Evolutionary conservation across 2,329 filamentous ascomycete species (phyloP), one percentile per base, ranked within the genome.

Genomic region (Aspergillus viridinutans): DNA sequence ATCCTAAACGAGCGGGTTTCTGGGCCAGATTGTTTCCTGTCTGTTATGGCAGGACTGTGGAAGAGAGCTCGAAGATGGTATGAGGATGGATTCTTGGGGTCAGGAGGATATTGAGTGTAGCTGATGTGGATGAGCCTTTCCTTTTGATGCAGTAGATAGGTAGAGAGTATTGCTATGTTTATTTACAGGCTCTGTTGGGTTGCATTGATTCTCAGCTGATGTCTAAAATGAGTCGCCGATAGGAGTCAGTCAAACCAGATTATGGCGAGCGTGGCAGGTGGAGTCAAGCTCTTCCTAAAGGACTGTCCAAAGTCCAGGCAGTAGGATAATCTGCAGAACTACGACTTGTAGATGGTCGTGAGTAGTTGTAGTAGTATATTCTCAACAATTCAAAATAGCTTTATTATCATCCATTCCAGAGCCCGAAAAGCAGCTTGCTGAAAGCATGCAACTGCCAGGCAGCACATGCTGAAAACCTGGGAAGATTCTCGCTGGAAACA

Each of bases 11-110:
- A 56, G 72, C 64, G 54, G 55, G 25, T 5, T 73, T 73, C 54
- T 73, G 71, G 71, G 65, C 59, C 5, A 61, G 57, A 51, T 56
- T 74, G 50, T 74, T 71, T 57, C 70, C 68, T 12, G 43, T 73
- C 32, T 74, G 71, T 59, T 70, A 72, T 58, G 64, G 63, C 12
- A 66, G 68, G 48, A 66, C 62, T 25, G 64, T 72, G 7, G 60
- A 71, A 23, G 58, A 71, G 60, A 70, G 66, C 42, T 58, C 67
- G 25, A 52, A 55, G 28, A 62, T 69, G 42, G 63, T 66, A 32
- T 70, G 58, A 23, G 23, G 10, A 60, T 53, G 35, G 17, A 28
- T 48, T 20, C 21, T 42, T 9, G 48, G 48, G 29, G 6, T 4
- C 1, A 32, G 14, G 26, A 17, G 21, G 21, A 10, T 21, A 49